A percentile compares a stretch with the other conserved stretches of the same genome.
These are phyloP conservation scores for Sclerotinia sclerotiorum DNA, from an alignment of 2,329 filamentous ascomycete species.

Conservation along the genomic window DNA sequence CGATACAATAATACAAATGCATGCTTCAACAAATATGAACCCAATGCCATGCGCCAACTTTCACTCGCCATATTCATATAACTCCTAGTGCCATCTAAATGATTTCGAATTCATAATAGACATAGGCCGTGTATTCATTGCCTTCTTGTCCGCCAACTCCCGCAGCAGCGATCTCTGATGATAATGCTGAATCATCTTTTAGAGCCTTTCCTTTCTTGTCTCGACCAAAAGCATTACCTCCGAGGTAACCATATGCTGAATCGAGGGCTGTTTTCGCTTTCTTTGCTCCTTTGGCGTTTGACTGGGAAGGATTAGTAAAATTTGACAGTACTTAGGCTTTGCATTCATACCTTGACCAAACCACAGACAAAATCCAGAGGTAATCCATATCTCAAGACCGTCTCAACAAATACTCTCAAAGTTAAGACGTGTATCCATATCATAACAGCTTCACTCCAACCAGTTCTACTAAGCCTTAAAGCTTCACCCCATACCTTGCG, in stretches of 20 bases:
- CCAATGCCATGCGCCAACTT: conserved; percentile 30
- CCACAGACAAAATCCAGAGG: conserved; percentile 87
- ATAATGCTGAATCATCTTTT: conserved; percentile 80
- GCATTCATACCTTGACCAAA: conserved; percentile 68
- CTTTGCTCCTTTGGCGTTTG: conserved; percentile 75
- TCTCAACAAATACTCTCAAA: conserved; percentile 93
- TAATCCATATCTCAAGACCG: conserved; percentile 91
- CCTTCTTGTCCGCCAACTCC: conserved; percentile 67
- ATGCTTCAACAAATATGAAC: conserved; percentile 27
- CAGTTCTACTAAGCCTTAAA: conserved; percentile 80
- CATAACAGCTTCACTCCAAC: conserved; percentile 95
- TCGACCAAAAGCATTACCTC: conserved; percentile 87
- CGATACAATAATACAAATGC: conserved; percentile 31
- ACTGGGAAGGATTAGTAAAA: conserved; percentile 52
- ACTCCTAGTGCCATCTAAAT: conserved; percentile 34
- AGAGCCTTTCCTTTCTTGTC: conserved; percentile 92
- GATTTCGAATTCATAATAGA: conserved; percentile 94
- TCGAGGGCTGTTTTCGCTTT: conserved; percentile 81
- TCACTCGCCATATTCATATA: conserved; percentile 12
- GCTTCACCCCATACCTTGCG: conserved; percentile 92
- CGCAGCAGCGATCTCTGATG: conserved; percentile 80
- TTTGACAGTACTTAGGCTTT: neutral
- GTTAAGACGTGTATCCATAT: conserved; percentile 92
- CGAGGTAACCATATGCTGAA: conserved; percentile 83
- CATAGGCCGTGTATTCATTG: conserved; percentile 89